Conservation (phyloP, 2,329 filamentous ascomycete species). For the Aspergillus ustus region DNA sequence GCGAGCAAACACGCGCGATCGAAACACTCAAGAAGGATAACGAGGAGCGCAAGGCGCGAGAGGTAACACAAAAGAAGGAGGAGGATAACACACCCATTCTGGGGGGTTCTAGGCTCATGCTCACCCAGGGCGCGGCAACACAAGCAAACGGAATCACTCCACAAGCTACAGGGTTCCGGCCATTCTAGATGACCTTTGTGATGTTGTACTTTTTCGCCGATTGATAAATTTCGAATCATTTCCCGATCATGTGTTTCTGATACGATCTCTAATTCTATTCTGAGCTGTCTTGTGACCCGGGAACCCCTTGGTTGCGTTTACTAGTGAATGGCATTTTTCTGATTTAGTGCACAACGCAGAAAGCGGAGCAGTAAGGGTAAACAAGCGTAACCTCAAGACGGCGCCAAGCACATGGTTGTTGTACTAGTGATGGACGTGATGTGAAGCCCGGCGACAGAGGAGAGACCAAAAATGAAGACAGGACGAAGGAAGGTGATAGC, state of each 20-base stretch:
- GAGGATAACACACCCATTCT: slow-evolving; percentile 95
- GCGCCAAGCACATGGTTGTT: slow-evolving; percentile 5
- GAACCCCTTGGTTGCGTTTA: slow-evolving; percentile 1
- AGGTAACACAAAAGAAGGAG: slow-evolving; percentile 79
- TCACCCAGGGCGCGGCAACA: slow-evolving; percentile 83
- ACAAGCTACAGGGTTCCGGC: slow-evolving; percentile 78
- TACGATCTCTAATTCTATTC: slow-evolving; percentile 7
- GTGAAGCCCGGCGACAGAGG: not conserved
- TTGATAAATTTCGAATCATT: slow-evolving; percentile 8
- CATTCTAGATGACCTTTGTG: slow-evolving; percentile 49
- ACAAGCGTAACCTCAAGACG: not conserved
- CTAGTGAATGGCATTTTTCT: slow-evolving; percentile 15
- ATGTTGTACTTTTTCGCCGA: slow-evolving; percentile 21
- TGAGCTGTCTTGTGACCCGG: slow-evolving; percentile 9
- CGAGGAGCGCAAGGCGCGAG: slow-evolving; percentile 79
- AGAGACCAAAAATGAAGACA: not conserved
- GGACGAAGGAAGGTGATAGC: not conserved
- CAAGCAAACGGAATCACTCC: slow-evolving; percentile 88
- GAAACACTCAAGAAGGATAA: slow-evolving; percentile 90
- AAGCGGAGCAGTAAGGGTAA: slow-evolving; percentile 9
- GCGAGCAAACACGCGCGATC: slow-evolving; percentile 86
- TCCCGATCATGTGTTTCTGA: slow-evolving; percentile 15
- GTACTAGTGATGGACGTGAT: slow-evolving; percentile 5
- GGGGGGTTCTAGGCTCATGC: slow-evolving; percentile 86
- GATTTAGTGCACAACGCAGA: slow-evolving; percentile 7